These are phyloP conservation scores for Epicoccum nigrum DNA, from an alignment of 2,329 filamentous ascomycete species.

Conservation along the genomic window DNA sequence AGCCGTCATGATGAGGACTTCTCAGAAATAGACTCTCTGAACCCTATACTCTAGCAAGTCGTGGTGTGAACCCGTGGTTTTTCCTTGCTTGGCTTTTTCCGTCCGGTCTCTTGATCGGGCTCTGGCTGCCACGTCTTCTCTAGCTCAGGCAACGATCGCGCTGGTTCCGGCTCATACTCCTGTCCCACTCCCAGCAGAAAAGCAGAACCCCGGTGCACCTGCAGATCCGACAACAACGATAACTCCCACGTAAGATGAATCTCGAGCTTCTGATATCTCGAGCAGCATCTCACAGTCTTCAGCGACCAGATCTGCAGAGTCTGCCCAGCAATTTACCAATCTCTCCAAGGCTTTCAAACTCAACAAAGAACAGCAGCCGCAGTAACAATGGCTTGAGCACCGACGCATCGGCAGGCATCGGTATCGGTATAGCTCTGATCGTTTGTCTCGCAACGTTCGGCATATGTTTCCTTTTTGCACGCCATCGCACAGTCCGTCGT, in stretches of 20 bases:
- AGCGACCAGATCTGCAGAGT: constrained; percentile 5
- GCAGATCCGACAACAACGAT: neutral
- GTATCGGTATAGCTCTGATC: constrained; percentile 22
- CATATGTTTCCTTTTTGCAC: constrained; percentile 21
- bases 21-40: no score
- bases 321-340: constrained; percentile 4
- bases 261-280: neutral
- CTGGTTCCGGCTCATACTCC: neutral
- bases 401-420: constrained; percentile 26
- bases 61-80: no score
- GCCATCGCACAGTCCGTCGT: constrained; percentile 14
- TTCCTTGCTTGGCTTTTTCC: no score
- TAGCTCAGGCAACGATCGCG: constrained; percentile 5
- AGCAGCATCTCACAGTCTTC: neutral
- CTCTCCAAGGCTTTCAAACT: neutral
- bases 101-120: constrained; percentile 2
- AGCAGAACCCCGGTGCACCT: neutral
- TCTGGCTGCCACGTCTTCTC: constrained; percentile 4
- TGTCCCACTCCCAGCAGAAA: neutral
- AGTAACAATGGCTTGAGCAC: constrained; percentile 6
- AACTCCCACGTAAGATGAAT: neutral
- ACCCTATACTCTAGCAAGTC: no score
- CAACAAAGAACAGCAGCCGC: neutral
- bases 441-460: constrained; percentile 19
- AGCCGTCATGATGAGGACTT: no score